phyloP scores from a whole-genome alignment of 140 eudicot genomes.

The Flaveria floridana region DNA sequence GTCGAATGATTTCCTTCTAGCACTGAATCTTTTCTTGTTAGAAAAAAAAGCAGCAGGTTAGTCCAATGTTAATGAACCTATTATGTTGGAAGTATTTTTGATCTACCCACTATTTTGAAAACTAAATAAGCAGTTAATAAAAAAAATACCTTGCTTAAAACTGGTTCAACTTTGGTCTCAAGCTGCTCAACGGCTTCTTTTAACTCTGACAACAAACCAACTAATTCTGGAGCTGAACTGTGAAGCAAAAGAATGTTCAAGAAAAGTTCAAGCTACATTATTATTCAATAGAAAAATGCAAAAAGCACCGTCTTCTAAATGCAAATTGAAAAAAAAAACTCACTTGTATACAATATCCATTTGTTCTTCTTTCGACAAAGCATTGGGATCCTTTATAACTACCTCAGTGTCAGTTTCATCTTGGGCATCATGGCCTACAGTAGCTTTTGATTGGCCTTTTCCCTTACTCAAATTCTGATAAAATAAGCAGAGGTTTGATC shows the following conservation, averaged over 20 bases:
- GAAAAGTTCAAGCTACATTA: not conserved
- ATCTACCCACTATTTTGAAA: no score
- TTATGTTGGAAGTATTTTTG: no score
- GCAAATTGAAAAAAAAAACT: conserved; percentile 16
- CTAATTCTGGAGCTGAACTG: conserved; percentile 90
- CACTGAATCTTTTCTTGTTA: not conserved
- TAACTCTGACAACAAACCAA: conserved; percentile 77
- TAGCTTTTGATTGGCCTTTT: conserved; percentile 45
- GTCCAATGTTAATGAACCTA: not conserved
- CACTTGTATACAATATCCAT: conserved; percentile 85
- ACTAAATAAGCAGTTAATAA: not conserved
- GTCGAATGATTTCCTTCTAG: not conserved
- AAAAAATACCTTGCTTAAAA: conserved; percentile 58
- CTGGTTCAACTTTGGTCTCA: conserved; percentile 74
- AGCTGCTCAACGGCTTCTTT: conserved; percentile 72
- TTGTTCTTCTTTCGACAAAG: conserved; percentile 80
- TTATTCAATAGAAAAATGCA: not conserved
- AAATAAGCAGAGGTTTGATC: not conserved
- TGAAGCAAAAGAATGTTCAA: not conserved
- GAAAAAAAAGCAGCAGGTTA: not conserved
- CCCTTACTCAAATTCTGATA: conserved; percentile 58
- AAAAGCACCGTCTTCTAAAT: not conserved
- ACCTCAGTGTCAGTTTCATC: conserved; percentile 51
- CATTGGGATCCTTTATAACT: conserved; percentile 65
- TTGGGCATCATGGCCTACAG: conserved; percentile 39